Evolutionary conservation across 257 asterid genomes (phyloP).

Genomic region (Scutellaria minor): DNA sequence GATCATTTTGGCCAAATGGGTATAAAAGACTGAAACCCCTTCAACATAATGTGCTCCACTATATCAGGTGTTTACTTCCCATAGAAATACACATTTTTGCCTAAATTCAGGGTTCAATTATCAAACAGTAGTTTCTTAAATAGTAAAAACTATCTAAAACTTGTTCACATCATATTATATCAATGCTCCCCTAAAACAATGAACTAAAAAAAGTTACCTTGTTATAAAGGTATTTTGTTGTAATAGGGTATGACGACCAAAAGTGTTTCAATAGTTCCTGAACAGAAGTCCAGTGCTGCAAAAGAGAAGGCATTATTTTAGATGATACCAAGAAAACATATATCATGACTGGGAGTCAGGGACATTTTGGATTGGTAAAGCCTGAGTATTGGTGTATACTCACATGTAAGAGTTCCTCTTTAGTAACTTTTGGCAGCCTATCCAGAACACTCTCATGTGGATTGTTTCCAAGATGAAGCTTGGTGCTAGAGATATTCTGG

Average conservation of each 20-base stretch:
- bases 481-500: conserved; percentile 85
- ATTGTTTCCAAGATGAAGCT: conserved; percentile 80
- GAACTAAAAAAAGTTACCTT: conserved; percentile 55
- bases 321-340: conserved; percentile 23
- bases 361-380: conserved; percentile 11
- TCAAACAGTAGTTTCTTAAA: neutral
- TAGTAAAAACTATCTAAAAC: conserved; percentile 4
- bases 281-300: conserved; percentile 87
- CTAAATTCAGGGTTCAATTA: neutral
- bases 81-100: neutral
- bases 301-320: conserved; percentile 27
- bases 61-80: neutral
- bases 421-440: conserved; percentile 70
- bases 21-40: neutral
- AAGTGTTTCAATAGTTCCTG: conserved; percentile 93
- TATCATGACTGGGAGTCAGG: conserved; percentile 20
- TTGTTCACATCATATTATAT: conserved; percentile 8
- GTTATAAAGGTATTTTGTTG: conserved; percentile 66
- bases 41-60: neutral
- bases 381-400: conserved; percentile 39
- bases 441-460: conserved; percentile 81
- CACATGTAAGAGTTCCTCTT: conserved; percentile 78
- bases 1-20: conserved; percentile 19
- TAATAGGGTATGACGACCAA: conserved; percentile 98
- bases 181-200: conserved; percentile 10